Base-by-base conservation (phyloP, 768 basidiomycete genomes). In the Mrakia blollopis region DNA sequence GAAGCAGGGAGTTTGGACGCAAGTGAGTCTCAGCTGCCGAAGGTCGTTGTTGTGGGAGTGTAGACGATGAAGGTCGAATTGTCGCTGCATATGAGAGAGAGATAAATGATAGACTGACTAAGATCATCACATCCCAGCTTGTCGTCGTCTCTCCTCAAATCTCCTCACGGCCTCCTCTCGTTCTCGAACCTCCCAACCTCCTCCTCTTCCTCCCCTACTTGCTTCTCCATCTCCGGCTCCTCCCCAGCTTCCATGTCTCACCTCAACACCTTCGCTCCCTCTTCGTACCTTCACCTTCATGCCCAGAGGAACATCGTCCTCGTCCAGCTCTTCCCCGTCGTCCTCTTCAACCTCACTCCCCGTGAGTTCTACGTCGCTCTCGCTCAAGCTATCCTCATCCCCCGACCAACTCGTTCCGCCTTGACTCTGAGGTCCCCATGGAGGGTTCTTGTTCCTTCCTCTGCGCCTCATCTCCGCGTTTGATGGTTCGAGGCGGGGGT, bases 231-330 rank as follows among this genome's bases (percentile, higher is more conserved):
- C 63, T 32, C 32, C 61, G 30, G 35, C 35, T 18, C 37, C 65
- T n/a, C 65, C 18, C 65, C 65, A 68, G 5, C 65, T 54, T 14
- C 50, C 71, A 60, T 16, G n/a, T 25, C 30, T 65, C 13, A 74
- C 73, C 63, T 74, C 73, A 0, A 52, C 41, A 0, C 73, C 73
- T 67, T 74, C 73, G 14, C 73, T 74, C 30, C 73, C 73, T 35
- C 73, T 5, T n/a, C 73, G 35, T 14, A 63, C n/a, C 57, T 10
- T 37, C 35, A 74, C 41, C 57, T 61, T 32, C 57, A 39, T 30
- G 9, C 57, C 63, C 44, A 74, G 41, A 44, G 73, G 60, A 10
- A 35, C 44, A 7, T 74, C 73, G n/a, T 74, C 73, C 10, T 63
- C 60, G 28, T 63, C 28, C 28, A 18, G 6, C 25, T 63, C 60